Percentiles rank a stretch among this genome's conserved stretches.
These are phyloP conservation scores for Vigna radiata DNA, from an alignment of 306 rosid genomes.

Conservation along the genomic window DNA sequence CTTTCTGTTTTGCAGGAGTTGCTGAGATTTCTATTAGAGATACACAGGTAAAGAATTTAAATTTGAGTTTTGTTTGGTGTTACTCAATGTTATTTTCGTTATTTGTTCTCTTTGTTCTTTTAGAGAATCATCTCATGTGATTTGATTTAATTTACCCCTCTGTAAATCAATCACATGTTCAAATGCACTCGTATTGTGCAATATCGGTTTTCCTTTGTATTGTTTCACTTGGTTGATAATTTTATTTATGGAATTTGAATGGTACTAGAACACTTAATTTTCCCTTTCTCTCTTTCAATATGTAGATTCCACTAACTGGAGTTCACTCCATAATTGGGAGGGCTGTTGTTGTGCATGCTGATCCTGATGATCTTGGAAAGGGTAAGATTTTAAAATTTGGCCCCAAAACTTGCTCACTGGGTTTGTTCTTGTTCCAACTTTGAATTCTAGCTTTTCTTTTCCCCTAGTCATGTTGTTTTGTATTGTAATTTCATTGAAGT, in stretches of 20 bases:
- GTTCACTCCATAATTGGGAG: constrained; percentile 72
- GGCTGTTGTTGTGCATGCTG: constrained; percentile 78
- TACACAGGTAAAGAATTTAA: constrained; percentile 48
- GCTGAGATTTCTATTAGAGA: constrained; percentile 74
- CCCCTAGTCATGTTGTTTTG: constrained; percentile 27
- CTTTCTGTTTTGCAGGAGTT: constrained; percentile 56
- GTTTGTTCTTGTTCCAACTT: constrained; percentile 15
- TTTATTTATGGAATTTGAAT: not conserved
- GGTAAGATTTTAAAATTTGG: constrained; percentile 53
- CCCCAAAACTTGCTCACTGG: constrained; percentile 7
- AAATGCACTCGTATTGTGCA: not conserved
- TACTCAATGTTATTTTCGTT: not conserved
- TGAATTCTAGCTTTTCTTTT: constrained; percentile 10
- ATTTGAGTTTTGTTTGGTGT: not conserved
- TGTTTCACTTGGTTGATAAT: constrained; percentile 24
- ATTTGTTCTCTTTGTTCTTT: not conserved
- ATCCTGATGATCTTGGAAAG: constrained; percentile 79
- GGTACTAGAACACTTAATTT: constrained; percentile 21
- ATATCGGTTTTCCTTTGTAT: not conserved
- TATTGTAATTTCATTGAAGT: constrained; percentile 7
- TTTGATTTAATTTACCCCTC: constrained; percentile 13
- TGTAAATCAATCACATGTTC: constrained; percentile 3
- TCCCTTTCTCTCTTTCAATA: constrained; percentile 20
- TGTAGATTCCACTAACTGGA: constrained; percentile 65
- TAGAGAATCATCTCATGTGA: not conserved